These are phyloP conservation scores for Xylaria longipes DNA, from an alignment of 495 filamentous ascomycete genomes.

Conservation along the genomic window DNA sequence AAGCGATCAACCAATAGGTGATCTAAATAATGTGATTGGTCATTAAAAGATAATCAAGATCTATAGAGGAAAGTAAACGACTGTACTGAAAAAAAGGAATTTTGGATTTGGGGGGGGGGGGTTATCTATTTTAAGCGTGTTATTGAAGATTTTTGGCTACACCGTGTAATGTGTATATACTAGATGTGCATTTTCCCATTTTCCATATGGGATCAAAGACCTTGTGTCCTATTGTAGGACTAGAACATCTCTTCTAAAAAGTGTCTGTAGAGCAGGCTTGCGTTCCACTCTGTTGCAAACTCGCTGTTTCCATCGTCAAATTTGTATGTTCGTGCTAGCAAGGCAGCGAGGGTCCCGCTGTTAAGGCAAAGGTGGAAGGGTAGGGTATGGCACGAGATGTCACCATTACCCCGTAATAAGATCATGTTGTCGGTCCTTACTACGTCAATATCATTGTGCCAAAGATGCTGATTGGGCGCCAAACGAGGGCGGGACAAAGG, in stretches of 20 bases:
- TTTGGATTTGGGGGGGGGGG: not conserved
- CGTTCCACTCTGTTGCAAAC: not conserved
- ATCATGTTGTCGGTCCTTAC: not conserved
- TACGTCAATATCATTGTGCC: not conserved
- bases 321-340: not conserved
- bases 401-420: not conserved
- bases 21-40: not conserved
- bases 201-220: conserved; percentile 1
- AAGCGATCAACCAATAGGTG: not conserved
- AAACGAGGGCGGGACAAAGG: not conserved
- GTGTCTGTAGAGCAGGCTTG: not conserved
- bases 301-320: not conserved
- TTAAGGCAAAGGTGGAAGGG: not conserved
- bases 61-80: not conserved
- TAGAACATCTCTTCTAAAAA: not conserved
- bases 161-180: conserved; percentile 13
- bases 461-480: conserved; percentile 13
- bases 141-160: not conserved
- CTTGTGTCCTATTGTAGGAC: conserved; percentile 1
- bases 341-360: not conserved
- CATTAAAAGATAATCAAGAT: not conserved
- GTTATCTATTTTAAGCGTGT: conserved; percentile 15
- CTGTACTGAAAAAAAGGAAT: not conserved
- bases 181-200: conserved; percentile 4
- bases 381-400: not conserved